Evolutionary conservation across 495 filamentous ascomycete species (phyloP), one percentile per base, ranked within the genome.

Genomic region (Neurospora sp.): DNA sequence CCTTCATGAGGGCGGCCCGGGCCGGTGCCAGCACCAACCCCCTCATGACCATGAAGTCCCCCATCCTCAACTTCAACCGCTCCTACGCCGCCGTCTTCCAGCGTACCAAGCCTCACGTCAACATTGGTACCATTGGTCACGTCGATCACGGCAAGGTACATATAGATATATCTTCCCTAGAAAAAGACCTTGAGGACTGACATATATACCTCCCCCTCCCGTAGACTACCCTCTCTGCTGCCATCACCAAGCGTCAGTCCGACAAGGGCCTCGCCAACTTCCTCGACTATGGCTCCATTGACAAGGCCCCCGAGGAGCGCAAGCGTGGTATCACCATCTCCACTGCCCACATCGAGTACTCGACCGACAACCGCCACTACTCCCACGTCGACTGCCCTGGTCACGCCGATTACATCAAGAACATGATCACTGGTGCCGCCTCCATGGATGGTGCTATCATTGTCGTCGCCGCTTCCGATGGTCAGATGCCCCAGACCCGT

Each of bases 331-430:
- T 99, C 84, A 99, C 96, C 80, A 99, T 99, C 85, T 93, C 96
- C 69, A 93, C 95, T 48, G 93, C 96, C 75, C 96, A 99, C 86
- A 97, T 99, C 84, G 96, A 99, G 86, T 99, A 98, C 85, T 86
- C 91, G 79, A 98, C 96, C 81, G 92, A 97, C 6, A 82, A 81
- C 77, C 90, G 96, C 76, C 96, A 99, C 86, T 99, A 99, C 86
- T 94, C 96, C 78, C 96, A 99, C 89, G 96, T 99, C 86, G 96
- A 99, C 89, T 99, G 96, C 84, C 96, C 96, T 72, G 96, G 96
- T 83, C 96, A 99, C 90, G 96, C 96, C 81, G 96, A 99, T 93
- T 99, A 98, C 88, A 98, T 99, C 85, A 99, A 99, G 90, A 99
- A 99, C 90, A 98, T 98, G 94, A 98, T 98, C 83, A 97, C 94